These are phyloP conservation scores for Phytophthora europaea DNA, from an alignment of 352 stramenopile species.

Conservation along the genomic window DNA sequence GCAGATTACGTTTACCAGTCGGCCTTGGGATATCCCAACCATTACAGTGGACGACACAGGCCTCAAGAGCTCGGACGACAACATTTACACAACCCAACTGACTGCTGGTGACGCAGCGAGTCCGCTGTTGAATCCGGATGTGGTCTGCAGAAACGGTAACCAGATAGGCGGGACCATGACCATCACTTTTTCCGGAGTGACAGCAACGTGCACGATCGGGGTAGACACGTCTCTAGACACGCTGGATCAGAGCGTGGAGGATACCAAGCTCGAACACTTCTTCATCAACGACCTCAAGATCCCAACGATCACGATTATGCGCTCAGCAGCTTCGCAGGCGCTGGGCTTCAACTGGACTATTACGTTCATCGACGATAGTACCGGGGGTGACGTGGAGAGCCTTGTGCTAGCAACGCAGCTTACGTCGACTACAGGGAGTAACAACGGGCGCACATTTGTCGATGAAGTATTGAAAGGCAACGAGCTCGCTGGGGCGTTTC, in stretches of 20 bases:
- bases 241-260: slow-evolving; percentile 36
- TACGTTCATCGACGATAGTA: slow-evolving; percentile 62
- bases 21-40: slow-evolving; percentile 87
- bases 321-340: slow-evolving; percentile 71
- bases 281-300: slow-evolving; percentile 57
- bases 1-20: slow-evolving; percentile 93
- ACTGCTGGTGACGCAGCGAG: slow-evolving; percentile 58
- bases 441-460: slow-evolving; percentile 56
- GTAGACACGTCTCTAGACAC: slow-evolving; percentile 46
- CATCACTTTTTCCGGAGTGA: slow-evolving; percentile 59
- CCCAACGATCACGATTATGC: slow-evolving; percentile 58
- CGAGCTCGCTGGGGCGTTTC: slow-evolving; percentile 92
- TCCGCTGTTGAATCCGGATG: slow-evolving; percentile 53
- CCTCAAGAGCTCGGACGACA: background rate
- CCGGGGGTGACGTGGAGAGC: slow-evolving; percentile 88
- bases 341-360: slow-evolving; percentile 88
- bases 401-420: slow-evolving; percentile 50
- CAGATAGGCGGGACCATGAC: slow-evolving; percentile 90
- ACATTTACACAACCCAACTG: slow-evolving; percentile 7
- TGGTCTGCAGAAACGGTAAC: slow-evolving; percentile 90
- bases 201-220: slow-evolving; percentile 52
- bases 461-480: slow-evolving; percentile 88
- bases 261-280: slow-evolving; percentile 56
- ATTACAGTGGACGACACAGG: slow-evolving; percentile 50
- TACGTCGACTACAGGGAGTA: slow-evolving; percentile 23